A percentile compares a stretch with the other conserved stretches of the same genome.
Evolutionary conservation across 2,329 filamentous ascomycete genomes (phyloP).

Genomic region (Alternaria postmessia): DNA sequence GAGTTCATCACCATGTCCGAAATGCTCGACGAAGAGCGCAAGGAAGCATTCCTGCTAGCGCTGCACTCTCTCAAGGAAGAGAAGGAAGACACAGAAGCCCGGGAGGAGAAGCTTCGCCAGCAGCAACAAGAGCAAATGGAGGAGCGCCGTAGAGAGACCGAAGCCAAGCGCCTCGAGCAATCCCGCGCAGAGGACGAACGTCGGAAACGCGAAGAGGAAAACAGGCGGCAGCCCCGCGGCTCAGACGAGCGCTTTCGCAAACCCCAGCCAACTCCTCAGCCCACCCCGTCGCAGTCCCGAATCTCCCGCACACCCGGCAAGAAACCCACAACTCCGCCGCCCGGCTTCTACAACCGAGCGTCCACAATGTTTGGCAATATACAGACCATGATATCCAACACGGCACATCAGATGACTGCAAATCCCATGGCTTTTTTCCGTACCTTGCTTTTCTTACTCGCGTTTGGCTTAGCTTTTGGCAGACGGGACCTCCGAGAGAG

Average conservation of each 20-base stretch:
- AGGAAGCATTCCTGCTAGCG: conserved; percentile 87
- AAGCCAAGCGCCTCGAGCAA: conserved; percentile 48
- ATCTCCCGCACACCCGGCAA: conserved; percentile 41
- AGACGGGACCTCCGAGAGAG: conserved; percentile 78
- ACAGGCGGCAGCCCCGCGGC: conserved; percentile 42
- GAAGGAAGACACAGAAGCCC: conserved; percentile 73
- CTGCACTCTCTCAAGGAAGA: conserved; percentile 86
- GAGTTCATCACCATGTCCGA: conserved; percentile 89
- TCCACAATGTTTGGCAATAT: conserved; percentile 56
- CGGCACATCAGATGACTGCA: conserved; percentile 60
- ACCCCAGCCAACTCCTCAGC: conserved; percentile 25
- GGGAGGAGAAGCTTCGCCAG: conserved; percentile 69
- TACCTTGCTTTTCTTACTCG: conserved; percentile 79
- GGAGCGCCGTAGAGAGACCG: conserved; percentile 56
- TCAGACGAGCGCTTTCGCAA: conserved; percentile 43
- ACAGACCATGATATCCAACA: conserved; percentile 60
- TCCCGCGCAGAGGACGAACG: conserved; percentile 55
- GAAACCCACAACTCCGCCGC: conserved; percentile 44
- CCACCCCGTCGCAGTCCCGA: conserved; percentile 40
- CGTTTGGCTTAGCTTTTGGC: conserved; percentile 78
- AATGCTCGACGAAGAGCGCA: conserved; percentile 88
- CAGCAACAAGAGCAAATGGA: conserved; percentile 65
- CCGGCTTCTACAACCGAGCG: conserved; percentile 53
- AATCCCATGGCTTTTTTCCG: conserved; percentile 65
- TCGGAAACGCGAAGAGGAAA: conserved; percentile 50